Evolutionary conservation across 2,329 filamentous ascomycete species (phyloP), one percentile per base, ranked within the genome.

Genomic region (Pyricularia grisea): DNA sequence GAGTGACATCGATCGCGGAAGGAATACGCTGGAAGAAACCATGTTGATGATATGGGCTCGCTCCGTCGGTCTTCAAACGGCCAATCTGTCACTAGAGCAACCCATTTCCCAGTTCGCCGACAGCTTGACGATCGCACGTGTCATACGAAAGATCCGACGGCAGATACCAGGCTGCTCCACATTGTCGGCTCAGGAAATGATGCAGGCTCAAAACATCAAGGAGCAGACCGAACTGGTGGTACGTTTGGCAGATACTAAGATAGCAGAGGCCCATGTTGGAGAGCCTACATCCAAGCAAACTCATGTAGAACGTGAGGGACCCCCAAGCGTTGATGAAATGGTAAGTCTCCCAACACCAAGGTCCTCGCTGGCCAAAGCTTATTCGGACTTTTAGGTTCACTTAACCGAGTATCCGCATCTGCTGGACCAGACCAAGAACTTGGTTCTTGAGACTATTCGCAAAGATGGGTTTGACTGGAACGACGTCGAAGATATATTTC

Each of bases 171-270:
- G 63, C 27, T 65, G 63, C 20, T 28, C 14, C 63, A 23, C 3
- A 1, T 23, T 65, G 27, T 65, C 63, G 12, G 27, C 63, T 14
- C 23, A 65, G 30, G 63, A 65, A 5, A n/a, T 65, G 28, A 30
- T 65, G 27, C 63, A 14, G 9, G 63, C 63, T 14, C 14, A 65
- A 4, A 72, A 68, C n/a, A 70, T 72, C 10, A 63, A 70, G 66
- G 68, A 68, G 27, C 71, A 72, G 25, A 70, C 71, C 33, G 36
- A 68, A 11, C 30, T 72, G 3, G 55, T 72, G 36, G 65, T 63
- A 5, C 55, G 69, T 2, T 67, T 68, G 50, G 66, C 63, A 63
- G 31, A 12, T 61, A 9, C n/a, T 27, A 23, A 61, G 58, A 23
- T 5, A 61, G 11, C 11, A 27, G 10, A 23, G 27, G 1, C 23